These are phyloP conservation scores for Fusarium palustre DNA, from an alignment of 2,329 filamentous ascomycete genomes.

Conservation along the genomic window DNA sequence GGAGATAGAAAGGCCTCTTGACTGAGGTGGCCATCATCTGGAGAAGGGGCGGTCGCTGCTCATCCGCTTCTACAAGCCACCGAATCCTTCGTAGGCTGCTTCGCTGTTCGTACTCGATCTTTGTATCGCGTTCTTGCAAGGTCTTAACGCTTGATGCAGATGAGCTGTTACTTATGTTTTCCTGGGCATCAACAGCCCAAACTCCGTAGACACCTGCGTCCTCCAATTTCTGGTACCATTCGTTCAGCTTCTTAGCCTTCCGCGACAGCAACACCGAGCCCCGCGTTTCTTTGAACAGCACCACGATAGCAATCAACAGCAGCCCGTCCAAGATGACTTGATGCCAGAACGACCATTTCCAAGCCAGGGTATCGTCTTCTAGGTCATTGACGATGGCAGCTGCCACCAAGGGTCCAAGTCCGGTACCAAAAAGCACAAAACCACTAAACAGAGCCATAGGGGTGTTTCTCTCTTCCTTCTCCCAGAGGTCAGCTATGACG, in stretches of 20 bases:
- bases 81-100: conserved; percentile 66
- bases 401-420: conserved; percentile 78
- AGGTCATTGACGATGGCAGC: conserved; percentile 75
- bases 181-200: conserved; percentile 48
- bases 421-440: conserved; percentile 80
- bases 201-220: conserved; percentile 67
- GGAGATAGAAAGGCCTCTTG: conserved; percentile 80
- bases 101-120: conserved; percentile 18
- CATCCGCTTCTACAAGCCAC: conserved; percentile 84
- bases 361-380: conserved; percentile 59
- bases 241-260: conserved; percentile 79
- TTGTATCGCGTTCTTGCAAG: conserved; percentile 6
- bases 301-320: conserved; percentile 69
- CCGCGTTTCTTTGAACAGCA: conserved; percentile 84
- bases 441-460: conserved; percentile 93
- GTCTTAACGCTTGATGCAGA: conserved; percentile 41
- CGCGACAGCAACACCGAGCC: conserved; percentile 82
- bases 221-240: conserved; percentile 83
- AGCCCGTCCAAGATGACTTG: conserved; percentile 78
- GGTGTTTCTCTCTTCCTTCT: conserved; percentile 81
- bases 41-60: conserved; percentile 74
- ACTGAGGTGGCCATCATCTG: conserved; percentile 81
- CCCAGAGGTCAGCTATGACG: conserved; percentile 87
- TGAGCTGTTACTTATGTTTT: conserved; percentile 30
- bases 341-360: conserved; percentile 92